Evolutionary conservation across 73 alveolate species (phyloP), one percentile per base, ranked within the genome.

Genomic region (Paramecium bursaria): DNA sequence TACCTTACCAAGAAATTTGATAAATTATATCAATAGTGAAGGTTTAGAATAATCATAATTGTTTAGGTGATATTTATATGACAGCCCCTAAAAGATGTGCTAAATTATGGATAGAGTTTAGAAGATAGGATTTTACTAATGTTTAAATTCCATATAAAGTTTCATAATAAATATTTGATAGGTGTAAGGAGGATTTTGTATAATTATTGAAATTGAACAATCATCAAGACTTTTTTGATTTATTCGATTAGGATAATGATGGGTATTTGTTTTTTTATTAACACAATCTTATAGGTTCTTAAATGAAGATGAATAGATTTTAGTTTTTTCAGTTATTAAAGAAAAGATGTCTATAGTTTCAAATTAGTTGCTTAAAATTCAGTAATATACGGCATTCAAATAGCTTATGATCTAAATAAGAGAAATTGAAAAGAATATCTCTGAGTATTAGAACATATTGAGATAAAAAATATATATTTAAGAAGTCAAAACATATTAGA

Each of bases 401-500:
- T 50, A 53, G 23, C 15, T 79, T 25, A 92, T 92, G 97, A 90
- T 77, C 76, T 94, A 88, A 50, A 91, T 90, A 7, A 91, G 93
- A 67, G 48, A 31, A 54, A 31, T 95, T 2, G 99, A 95, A 85
- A 49, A 74, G 15, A 94, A 92, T 54, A 94, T 95, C n/a, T 93
- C 87, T 54, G 75, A 75, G 46, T 95, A 92, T 73, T 92, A 93
- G 67, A 87, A 93, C 80, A 97, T 91, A 39, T 87, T 95, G 53
- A 90, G 99, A 50, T 74, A 85, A 74, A 86, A 92, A 67, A 95
- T 95, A 42, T 93, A 95, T 57, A 86, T 92, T 42, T 86, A 92
- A 48, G 96, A 95, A 92, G 50, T 95, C 50, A 92, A 82, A 42
- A 67, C 55, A n/a, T 95, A 95, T 74, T 77, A 90, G 21, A 89